Evolutionary conservation across 78 protist species (phyloP), one percentile per base, ranked within the genome.

Genomic region (Dictyostelium citrinum): DNA sequence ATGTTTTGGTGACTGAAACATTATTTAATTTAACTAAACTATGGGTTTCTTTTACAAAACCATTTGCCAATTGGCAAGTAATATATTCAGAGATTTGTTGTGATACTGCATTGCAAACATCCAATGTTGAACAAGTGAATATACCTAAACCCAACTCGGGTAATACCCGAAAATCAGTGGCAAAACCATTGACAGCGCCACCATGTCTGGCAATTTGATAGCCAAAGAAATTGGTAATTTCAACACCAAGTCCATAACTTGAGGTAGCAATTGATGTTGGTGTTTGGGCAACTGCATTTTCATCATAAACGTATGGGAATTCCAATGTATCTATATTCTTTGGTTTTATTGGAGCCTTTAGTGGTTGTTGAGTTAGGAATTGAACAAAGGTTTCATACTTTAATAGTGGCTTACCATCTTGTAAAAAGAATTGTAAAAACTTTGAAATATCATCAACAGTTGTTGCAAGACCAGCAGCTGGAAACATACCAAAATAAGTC

Each of bases 121-220:
- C 93, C 43, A 88, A 51, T 20, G 93, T 88, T 3, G 82, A 45
- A 8, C 37, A 43, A 35, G 58, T 27, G 20, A 60, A 88, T 12
- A 76, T 22, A 12, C 86, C 84, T 3, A 88, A 17, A 17, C 85
- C 85, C 10, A 88, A 20, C 20, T 61, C 85, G 6, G 93, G 93
- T 37, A 88, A 22, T 20, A 68, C 85, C 0, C 93, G 17, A 39
- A 88, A 88, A n/a, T 88, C 93, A 68, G 81, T 88, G 20, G 93
- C 93, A 45, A 78, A 88, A 4, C 93, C 93, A 78, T 88, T 76
- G 70, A 88, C 24, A 22, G 93, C 93, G 0, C 93, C 93, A 22
- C 93, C 93, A 78, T 88, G 93, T 10, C 84, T 27, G 2, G 55
- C 85, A 33, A 67, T 14, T 46, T 67, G 17, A 22, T 77, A 67